Conservation (phyloP, 768 basidiomycete species). For the Mycena galopus region DNA sequence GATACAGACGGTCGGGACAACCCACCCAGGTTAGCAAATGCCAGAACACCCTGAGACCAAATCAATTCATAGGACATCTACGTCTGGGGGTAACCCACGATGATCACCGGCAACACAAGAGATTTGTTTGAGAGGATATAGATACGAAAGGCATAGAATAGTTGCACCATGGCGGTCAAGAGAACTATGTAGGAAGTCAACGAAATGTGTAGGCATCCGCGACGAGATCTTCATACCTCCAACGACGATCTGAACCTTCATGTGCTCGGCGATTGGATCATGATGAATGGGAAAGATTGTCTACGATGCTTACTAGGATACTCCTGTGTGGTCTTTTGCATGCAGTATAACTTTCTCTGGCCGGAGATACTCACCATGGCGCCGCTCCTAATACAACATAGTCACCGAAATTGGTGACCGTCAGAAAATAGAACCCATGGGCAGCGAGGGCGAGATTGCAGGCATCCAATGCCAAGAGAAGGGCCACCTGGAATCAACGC, state of each 20-base stretch:
- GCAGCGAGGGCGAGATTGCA: constrained; percentile 1
- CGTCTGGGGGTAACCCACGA: background rate
- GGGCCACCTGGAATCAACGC: background rate
- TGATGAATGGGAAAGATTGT: background rate
- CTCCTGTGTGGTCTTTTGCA: constrained; percentile 11
- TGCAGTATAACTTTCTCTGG: constrained; percentile 4
- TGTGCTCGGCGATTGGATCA: background rate
- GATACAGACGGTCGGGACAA: background rate
- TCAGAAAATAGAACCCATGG: constrained; percentile 15
- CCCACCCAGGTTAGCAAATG: background rate
- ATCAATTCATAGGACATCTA: background rate
- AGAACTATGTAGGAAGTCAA: constrained; percentile 1
- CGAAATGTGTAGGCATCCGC: constrained; percentile 1
- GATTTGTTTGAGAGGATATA: too few relatives aligned
- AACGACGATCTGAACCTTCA: constrained; percentile 9
- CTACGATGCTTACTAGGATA: constrained; percentile 9
- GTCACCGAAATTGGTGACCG: constrained; percentile 21
- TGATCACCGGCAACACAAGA: constrained; percentile 14
- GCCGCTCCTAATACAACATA: constrained; percentile 4
- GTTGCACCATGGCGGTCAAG: background rate
- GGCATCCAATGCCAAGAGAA: constrained; percentile 20
- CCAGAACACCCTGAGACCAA: background rate
- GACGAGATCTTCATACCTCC: background rate
- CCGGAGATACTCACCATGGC: constrained; percentile 19
- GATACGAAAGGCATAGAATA: constrained; percentile 11